Conservation (phyloP, 2,329 filamentous ascomycete genomes). For the Fusarium musae region DNA sequence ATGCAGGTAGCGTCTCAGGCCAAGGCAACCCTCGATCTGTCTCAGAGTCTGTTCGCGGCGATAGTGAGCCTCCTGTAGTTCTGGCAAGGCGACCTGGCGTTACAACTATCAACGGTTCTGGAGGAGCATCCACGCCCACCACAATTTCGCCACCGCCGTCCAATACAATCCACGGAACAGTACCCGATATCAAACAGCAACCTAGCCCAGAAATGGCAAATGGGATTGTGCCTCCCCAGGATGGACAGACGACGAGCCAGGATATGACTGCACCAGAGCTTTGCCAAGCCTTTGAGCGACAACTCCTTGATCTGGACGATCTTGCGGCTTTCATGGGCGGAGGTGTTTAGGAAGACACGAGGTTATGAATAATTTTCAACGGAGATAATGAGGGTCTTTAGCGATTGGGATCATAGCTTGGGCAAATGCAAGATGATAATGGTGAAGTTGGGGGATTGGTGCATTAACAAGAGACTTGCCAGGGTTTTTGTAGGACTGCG, state of each 20-base stretch:
- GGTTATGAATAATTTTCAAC: constrained; percentile 2
- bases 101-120: constrained; percentile 68
- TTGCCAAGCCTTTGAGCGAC: constrained; percentile 68
- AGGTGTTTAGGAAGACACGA: constrained; percentile 57
- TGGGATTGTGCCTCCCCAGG: constrained; percentile 46
- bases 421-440: constrained; percentile 9
- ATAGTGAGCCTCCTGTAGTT: constrained; percentile 64
- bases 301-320: constrained; percentile 69
- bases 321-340: constrained; percentile 72
- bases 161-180: constrained; percentile 36
- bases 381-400: constrained; percentile 21
- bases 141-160: constrained; percentile 57
- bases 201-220: constrained; percentile 49
- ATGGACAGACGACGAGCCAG: constrained; percentile 51
- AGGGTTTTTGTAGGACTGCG: constrained; percentile 38
- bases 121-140: constrained; percentile 59
- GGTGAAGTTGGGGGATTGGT: constrained; percentile 6
- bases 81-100: constrained; percentile 63
- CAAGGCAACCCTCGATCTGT: constrained; percentile 51
- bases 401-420: constrained; percentile 6
- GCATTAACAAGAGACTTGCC: neutral
- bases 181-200: constrained; percentile 53
- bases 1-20: constrained; percentile 34
- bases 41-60: constrained; percentile 57
- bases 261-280: constrained; percentile 70